A percentile compares a stretch with the other conserved stretches of the same genome.
Evolutionary conservation across 2,329 filamentous ascomycete genomes (phyloP).

Genomic region (Arthroderma sp.): DNA sequence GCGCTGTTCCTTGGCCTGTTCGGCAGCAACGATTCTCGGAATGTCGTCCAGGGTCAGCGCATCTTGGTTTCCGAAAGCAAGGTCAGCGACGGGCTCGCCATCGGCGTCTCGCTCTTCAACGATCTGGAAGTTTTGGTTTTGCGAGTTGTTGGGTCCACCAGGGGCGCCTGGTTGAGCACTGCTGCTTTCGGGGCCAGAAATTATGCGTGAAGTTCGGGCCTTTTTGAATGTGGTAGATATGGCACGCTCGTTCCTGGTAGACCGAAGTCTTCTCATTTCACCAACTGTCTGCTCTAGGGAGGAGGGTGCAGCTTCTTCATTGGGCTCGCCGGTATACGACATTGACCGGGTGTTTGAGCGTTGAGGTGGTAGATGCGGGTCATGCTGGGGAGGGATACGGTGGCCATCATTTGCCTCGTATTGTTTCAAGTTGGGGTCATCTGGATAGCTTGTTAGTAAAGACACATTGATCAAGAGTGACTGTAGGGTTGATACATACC

Average conservation of each 20-base stretch:
- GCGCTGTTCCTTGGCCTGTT: conserved; percentile 83
- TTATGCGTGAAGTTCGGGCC: conserved; percentile 78
- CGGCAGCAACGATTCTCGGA: conserved; percentile 84
- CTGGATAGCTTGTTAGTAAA: conserved; percentile 27
- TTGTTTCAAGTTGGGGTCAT: conserved; percentile 56
- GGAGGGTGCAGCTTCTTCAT: conserved; percentile 53
- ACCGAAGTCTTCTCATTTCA: conserved; percentile 81
- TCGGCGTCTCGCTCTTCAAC: conserved; percentile 64
- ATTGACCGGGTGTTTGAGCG: conserved; percentile 60
- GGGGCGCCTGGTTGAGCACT: conserved; percentile 55
- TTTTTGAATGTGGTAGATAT: conserved; percentile 86
- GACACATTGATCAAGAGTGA: background rate
- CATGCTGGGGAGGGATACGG: conserved; percentile 38
- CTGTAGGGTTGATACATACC: conserved; percentile 32
- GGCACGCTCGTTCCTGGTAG: conserved; percentile 87
- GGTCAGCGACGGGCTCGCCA: conserved; percentile 58
- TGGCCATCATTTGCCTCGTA: conserved; percentile 57
- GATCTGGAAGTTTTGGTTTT: conserved; percentile 57
- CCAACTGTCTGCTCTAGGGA: conserved; percentile 93
- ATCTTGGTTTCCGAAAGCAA: conserved; percentile 82
- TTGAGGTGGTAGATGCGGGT: conserved; percentile 41
- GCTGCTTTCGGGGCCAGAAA: conserved; percentile 68
- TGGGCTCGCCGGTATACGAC: conserved; percentile 54
- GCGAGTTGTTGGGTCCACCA: conserved; percentile 32
- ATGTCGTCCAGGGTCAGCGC: conserved; percentile 93